Conservation (phyloP, 148 eudicot species). For the Nepenthes mirabilis region DNA sequence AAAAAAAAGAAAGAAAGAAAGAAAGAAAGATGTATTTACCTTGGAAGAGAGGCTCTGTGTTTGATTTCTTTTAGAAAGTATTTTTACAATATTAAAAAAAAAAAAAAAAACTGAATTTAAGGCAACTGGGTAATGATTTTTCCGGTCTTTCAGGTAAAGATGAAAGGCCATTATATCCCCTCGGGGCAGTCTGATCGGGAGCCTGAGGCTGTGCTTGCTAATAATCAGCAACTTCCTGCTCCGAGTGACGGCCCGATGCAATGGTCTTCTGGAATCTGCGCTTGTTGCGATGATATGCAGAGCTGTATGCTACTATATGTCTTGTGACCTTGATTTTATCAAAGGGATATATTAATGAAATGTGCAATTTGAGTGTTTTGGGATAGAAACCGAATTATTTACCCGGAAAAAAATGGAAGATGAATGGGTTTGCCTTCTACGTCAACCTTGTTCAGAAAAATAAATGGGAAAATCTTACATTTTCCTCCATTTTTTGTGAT, state of each 20-base stretch:
- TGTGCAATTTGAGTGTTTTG: conserved; percentile 38
- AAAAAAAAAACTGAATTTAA: too few species aligned
- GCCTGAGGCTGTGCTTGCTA: conserved; percentile 15
- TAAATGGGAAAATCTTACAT: too few species aligned
- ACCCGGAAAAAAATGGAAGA: too few species aligned
- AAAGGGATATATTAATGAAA: conserved; percentile 31
- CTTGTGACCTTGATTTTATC: conserved; percentile 59
- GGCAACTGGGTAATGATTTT: too few species aligned
- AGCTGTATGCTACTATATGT: conserved; percentile 85
- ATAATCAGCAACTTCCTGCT: conserved; percentile 11
- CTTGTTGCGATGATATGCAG: conserved; percentile 87
- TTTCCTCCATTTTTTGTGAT: too few species aligned
- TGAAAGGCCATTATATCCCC: conserved; percentile 61
- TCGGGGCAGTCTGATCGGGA: conserved; percentile 49
- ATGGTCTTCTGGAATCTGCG: conserved; percentile 97
- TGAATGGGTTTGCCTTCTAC: too few species aligned
- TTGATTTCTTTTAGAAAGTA: too few species aligned
- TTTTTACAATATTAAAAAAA: too few species aligned
- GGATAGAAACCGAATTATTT: background rate
- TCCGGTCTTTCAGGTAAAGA: conserved; percentile 1
- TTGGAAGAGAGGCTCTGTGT: too few species aligned
- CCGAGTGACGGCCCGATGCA: conserved; percentile 22
- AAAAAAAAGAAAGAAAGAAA: too few species aligned
- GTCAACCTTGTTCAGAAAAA: too few species aligned
- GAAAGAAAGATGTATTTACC: too few species aligned